phyloP scores from a whole-genome alignment of 441 rosid genomes.

The Cnidoscolus chayamansa region DNA sequence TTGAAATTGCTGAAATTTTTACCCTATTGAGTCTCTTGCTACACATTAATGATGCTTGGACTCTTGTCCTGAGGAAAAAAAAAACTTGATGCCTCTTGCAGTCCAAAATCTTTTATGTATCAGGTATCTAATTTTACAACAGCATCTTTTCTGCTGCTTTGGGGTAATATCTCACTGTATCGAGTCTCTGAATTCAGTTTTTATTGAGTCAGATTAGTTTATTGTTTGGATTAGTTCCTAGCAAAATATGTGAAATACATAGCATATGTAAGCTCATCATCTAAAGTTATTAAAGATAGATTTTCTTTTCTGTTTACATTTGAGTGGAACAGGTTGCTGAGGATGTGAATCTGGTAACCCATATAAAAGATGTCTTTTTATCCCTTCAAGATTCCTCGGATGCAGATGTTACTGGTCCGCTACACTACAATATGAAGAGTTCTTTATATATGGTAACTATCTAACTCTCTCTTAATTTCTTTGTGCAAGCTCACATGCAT shows the following conservation, averaged over 20 bases:
- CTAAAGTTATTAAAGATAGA: constrained; percentile 2
- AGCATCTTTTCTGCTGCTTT: constrained; percentile 9
- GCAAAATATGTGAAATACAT: not conserved
- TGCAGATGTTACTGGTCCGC: constrained; percentile 37
- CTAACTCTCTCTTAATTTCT: constrained; percentile 18
- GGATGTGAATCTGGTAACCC: constrained; percentile 60
- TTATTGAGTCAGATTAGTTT: not conserved
- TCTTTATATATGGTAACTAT: constrained; percentile 48
- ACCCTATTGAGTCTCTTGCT: not conserved
- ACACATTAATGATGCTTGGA: not conserved
- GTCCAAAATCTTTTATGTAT: not conserved
- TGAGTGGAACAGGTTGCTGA: constrained; percentile 58
- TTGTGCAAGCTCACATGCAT: not conserved
- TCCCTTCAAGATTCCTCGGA: constrained; percentile 53
- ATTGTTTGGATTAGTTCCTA: not conserved
- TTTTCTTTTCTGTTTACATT: constrained; percentile 22
- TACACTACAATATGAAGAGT: constrained; percentile 41
- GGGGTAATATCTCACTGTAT: not conserved
- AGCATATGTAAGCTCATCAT: not conserved
- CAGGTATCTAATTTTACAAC: not conserved
- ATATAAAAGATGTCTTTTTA: constrained; percentile 57
- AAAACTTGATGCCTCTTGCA: too few species aligned
- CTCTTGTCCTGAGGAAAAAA: not conserved
- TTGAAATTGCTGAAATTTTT: not conserved
- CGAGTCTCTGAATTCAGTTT: not conserved